Evolutionary conservation across 2,329 filamentous ascomycete species (phyloP).

Genomic region (Sarocladium brachiariae): DNA sequence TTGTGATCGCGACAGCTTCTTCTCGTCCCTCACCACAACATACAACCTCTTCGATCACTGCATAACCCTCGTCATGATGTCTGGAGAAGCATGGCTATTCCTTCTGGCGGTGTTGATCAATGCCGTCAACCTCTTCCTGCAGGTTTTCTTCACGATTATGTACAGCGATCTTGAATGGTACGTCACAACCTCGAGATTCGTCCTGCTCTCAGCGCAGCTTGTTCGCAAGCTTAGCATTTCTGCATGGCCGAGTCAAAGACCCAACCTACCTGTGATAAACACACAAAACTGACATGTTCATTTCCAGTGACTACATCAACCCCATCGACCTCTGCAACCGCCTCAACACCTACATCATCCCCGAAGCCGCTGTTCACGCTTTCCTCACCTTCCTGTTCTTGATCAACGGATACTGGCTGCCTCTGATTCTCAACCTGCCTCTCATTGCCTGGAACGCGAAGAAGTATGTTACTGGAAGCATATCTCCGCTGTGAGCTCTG

Average conservation of each 20-base stretch:
- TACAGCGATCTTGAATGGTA: conserved; percentile 99
- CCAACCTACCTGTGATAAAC: too few relatives aligned
- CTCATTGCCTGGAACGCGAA: conserved; percentile 91
- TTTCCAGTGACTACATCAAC: conserved; percentile 92
- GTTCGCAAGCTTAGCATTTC: neutral
- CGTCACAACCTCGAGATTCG: conserved; percentile 27
- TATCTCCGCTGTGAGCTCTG: neutral
- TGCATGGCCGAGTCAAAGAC: too few relatives aligned
- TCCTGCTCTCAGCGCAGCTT: neutral
- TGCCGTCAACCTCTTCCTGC: conserved; percentile 98
- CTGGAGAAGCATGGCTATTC: conserved; percentile 97
- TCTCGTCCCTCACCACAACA: conserved; percentile 20
- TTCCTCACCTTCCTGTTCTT: conserved; percentile 94
- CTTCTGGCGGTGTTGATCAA: conserved; percentile 97
- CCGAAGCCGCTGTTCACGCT: conserved; percentile 94
- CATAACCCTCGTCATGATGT: conserved; percentile 52
- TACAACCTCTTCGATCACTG: neutral
- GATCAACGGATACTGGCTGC: conserved; percentile 98
- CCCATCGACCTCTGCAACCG: conserved; percentile 99
- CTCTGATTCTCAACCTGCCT: conserved; percentile 85
- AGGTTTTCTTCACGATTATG: conserved; percentile 99
- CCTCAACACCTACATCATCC: conserved; percentile 98
- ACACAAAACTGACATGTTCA: conserved; percentile 13
- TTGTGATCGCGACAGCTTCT: conserved; percentile 15
- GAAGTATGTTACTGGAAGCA: conserved; percentile 63